Percentiles rank a stretch among this genome's conserved stretches.
These are phyloP conservation scores for Rosa persica DNA, from an alignment of 306 rosid genomes.

Conservation along the genomic window DNA sequence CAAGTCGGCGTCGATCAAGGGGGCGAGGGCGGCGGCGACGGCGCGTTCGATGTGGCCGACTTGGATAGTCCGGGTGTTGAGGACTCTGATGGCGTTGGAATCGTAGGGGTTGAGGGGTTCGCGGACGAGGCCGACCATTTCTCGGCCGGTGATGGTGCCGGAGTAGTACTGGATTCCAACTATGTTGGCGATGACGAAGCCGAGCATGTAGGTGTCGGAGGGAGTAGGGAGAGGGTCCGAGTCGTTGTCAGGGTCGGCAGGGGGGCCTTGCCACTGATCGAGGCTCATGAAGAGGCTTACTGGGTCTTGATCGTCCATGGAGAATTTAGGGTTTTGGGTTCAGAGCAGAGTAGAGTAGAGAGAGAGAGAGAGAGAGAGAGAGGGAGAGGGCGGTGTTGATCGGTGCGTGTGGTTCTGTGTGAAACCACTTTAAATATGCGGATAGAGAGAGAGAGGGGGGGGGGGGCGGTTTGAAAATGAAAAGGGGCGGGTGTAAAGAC, in stretches of 20 bases:
- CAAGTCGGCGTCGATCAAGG: conserved; percentile 47
- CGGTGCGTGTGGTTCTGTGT: not conserved
- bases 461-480: not conserved
- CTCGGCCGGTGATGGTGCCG: conserved; percentile 59
- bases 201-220: conserved; percentile 44
- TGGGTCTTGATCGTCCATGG: conserved; percentile 31
- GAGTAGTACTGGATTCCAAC: conserved; percentile 57
- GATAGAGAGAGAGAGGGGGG: too few species aligned
- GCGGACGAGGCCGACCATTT: conserved; percentile 64
- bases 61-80: conserved; percentile 46
- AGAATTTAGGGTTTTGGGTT: not conserved
- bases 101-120: conserved; percentile 68
- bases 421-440: too few species aligned
- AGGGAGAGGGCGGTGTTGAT: not conserved
- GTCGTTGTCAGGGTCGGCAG: conserved; percentile 7
- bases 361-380: not conserved
- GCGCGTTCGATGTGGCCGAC: conserved; percentile 63
- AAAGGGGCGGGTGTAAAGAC: not conserved
- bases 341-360: not conserved
- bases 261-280: conserved; percentile 22
- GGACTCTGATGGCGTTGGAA: conserved; percentile 62
- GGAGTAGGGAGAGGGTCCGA: conserved; percentile 24
- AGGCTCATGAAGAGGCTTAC: conserved; percentile 5
- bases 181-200: conserved; percentile 60
- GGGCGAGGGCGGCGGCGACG: conserved; percentile 54